Conservation (phyloP, 352 stramenopile genomes). For the Blastocystis sp. region DNA sequence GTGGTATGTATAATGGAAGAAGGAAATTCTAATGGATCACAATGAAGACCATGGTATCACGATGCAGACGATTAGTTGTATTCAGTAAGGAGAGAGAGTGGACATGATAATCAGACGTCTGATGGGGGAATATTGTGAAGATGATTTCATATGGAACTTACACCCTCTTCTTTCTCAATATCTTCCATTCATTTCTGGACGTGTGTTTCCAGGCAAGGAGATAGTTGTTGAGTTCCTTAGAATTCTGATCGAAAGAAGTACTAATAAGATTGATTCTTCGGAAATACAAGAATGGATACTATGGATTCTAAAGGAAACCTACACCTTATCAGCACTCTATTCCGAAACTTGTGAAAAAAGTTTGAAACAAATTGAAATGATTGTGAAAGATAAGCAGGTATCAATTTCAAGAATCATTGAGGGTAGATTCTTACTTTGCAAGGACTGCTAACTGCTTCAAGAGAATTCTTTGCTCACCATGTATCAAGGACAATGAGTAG, state of each 20-base stretch:
- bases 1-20: not conserved
- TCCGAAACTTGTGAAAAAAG: not conserved
- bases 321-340: not conserved
- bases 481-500: slow-evolving; percentile 26
- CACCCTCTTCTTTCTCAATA: not conserved
- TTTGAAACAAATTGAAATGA: not conserved
- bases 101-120: not conserved
- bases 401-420: too few species aligned
- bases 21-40: slow-evolving; percentile 15
- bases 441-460: not conserved
- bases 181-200: not conserved
- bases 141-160: not conserved
- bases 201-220: slow-evolving; percentile 25
- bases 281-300: not conserved
- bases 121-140: not conserved
- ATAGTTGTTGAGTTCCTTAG: not conserved
- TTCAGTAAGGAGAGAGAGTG: not conserved
- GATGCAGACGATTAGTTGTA: not conserved
- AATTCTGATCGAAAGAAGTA: not conserved
- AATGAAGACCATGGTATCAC: not conserved
- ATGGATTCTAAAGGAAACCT: not conserved
- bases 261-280: not conserved
- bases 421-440: not conserved
- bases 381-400: too few species aligned
- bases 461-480: slow-evolving; percentile 26